Evolutionary conservation across 2,329 filamentous ascomycete genomes (phyloP).

Genomic region (Pseudomassariella vexata): DNA sequence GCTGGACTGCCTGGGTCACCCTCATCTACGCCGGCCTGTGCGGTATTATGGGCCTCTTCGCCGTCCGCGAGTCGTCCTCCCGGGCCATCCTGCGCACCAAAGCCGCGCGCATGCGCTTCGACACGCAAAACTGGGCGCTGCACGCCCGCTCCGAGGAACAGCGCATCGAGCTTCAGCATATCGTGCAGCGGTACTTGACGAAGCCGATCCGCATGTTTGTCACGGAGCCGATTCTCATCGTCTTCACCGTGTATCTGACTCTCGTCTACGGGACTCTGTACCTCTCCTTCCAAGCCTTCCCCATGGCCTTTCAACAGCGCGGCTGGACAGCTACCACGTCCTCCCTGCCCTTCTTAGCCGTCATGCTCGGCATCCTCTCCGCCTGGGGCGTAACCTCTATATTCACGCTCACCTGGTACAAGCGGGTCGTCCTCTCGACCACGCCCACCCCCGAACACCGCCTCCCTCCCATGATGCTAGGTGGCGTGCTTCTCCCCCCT

Average conservation of each 20-base stretch:
- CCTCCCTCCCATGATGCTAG: conserved; percentile 40
- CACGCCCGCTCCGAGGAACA: conserved; percentile 20
- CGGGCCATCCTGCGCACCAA: conserved; percentile 40
- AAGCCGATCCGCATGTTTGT: conserved; percentile 15
- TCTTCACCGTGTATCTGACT: conserved; percentile 13
- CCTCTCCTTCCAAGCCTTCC: conserved; percentile 42
- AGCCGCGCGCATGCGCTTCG: conserved; percentile 39
- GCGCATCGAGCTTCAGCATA: conserved; percentile 12
- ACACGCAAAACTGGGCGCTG: conserved; percentile 31
- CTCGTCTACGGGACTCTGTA: conserved; percentile 37
- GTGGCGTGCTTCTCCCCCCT: conserved; percentile 32
- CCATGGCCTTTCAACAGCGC: conserved; percentile 35
- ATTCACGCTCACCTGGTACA: conserved; percentile 13
- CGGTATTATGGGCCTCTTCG: conserved; percentile 30
- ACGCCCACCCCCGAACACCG: conserved; percentile 36
- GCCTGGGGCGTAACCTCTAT: conserved; percentile 11
- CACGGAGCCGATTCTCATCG: conserved; percentile 14
- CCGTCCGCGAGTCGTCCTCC: conserved; percentile 44
- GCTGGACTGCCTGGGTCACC: conserved; percentile 52
- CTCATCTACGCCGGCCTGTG: conserved; percentile 39
- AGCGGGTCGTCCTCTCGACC: conserved; percentile 17
- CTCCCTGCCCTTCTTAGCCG: conserved; percentile 34
- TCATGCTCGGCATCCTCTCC: conserved; percentile 31
- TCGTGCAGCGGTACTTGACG: conserved; percentile 11
- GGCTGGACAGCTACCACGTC: conserved; percentile 32